A percentile compares a stretch with the other conserved stretches of the same genome.
These are phyloP conservation scores for Simmondsia chinensis DNA, from an alignment of 148 eudicot species.

Conservation along the genomic window DNA sequence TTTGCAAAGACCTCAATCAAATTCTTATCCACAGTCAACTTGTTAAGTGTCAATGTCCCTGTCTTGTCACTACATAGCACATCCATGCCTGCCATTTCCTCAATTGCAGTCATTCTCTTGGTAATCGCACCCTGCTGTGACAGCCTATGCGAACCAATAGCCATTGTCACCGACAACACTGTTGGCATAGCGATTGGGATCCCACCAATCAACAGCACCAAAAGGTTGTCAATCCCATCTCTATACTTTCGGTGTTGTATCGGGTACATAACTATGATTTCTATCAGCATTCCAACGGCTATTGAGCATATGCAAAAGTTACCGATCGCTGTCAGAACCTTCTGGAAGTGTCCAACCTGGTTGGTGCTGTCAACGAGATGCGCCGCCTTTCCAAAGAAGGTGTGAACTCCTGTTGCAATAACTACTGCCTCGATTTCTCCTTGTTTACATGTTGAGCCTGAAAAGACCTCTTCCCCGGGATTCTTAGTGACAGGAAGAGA, in stretches of 20 bases:
- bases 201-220: constrained; percentile 64
- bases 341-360: constrained; percentile 69
- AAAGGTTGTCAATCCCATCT: constrained; percentile 52
- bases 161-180: constrained; percentile 69
- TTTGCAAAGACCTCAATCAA: constrained; percentile 56
- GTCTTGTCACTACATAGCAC: constrained; percentile 78
- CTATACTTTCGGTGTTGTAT: constrained; percentile 48
- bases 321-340: constrained; percentile 58
- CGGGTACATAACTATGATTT: constrained; percentile 49
- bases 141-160: constrained; percentile 64
- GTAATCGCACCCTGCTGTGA: constrained; percentile 75
- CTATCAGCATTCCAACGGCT: constrained; percentile 51
- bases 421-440: constrained; percentile 74
- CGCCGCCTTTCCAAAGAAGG: constrained; percentile 77
- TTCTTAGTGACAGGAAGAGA: constrained; percentile 53
- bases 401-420: constrained; percentile 66
- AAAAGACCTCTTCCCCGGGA: constrained; percentile 60
- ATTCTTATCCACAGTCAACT: constrained; percentile 46
- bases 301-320: constrained; percentile 67
- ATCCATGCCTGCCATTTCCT: constrained; percentile 88
- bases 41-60: constrained; percentile 63
- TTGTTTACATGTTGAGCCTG: constrained; percentile 71
- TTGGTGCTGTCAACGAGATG: constrained; percentile 69
- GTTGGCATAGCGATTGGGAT: constrained; percentile 76
- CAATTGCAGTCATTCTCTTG: constrained; percentile 78